A percentile compares a stretch with the other conserved stretches of the same genome.
These are phyloP conservation scores for Fraxinus ornus DNA, from an alignment of 305 asterid species.

Conservation along the genomic window DNA sequence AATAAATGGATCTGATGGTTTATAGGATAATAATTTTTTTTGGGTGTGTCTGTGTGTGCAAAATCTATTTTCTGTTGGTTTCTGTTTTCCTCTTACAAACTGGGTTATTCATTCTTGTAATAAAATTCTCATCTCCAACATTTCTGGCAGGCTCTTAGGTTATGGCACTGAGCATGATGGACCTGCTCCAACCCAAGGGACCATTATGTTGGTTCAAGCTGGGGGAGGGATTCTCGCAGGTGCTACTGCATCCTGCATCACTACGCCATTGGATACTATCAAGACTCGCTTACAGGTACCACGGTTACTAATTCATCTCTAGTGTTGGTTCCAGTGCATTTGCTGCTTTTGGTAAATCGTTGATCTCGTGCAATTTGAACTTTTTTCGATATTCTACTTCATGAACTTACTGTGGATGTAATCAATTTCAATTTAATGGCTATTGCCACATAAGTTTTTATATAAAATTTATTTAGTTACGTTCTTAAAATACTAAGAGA, in stretches of 20 bases:
- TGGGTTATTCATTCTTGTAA: neutral
- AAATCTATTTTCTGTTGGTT: neutral
- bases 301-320: neutral
- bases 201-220: slow-evolving; percentile 75
- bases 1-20: neutral
- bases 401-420: neutral
- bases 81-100: slow-evolving; percentile 3
- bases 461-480: neutral
- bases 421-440: neutral
- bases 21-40: neutral
- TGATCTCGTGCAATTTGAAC: neutral
- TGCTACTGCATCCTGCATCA: slow-evolving; percentile 85
- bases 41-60: neutral
- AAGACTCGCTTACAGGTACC: slow-evolving; percentile 86
- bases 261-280: slow-evolving; percentile 92
- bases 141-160: slow-evolving; percentile 54
- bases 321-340: neutral
- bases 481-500: neutral
- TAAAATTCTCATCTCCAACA: neutral
- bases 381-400: neutral
- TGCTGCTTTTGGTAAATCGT: slow-evolving; percentile 9
- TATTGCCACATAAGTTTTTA: neutral
- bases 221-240: slow-evolving; percentile 91
- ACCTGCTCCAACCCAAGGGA: slow-evolving; percentile 58
- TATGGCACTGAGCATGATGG: slow-evolving; percentile 40